A percentile compares a stretch with the other conserved stretches of the same genome.
Conservation (phyloP, 441 rosid species). For the Viola pubescens region DNA sequence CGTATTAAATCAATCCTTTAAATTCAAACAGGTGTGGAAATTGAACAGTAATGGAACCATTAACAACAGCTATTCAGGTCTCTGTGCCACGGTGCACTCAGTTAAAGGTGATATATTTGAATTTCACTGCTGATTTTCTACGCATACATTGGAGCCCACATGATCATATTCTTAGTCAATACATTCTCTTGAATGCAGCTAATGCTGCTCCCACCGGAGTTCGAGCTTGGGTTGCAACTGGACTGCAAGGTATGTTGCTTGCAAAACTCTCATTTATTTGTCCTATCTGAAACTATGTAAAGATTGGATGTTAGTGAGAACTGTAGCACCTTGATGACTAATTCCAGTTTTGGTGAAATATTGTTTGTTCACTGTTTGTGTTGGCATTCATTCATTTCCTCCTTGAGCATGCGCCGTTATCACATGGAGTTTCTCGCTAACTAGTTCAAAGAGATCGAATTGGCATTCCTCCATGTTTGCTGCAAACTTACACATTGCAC, state of each 20-base stretch:
- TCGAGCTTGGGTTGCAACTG: conserved; percentile 85
- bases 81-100: conserved; percentile 52
- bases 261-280: neutral
- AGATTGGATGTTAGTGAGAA: neutral
- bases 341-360: neutral
- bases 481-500: no score
- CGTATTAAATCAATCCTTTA: conserved; percentile 2
- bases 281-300: neutral
- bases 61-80: conserved; percentile 66
- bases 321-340: neutral
- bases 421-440: no score
- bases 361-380: neutral
- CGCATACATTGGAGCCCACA: neutral
- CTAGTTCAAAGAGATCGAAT: no score
- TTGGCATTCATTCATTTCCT: neutral
- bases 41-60: conserved; percentile 53
- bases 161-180: neutral
- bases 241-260: conserved; percentile 57
- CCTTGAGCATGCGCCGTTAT: no score
- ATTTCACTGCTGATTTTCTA: conserved; percentile 2
- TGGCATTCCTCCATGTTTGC: no score
- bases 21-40: conserved; percentile 64
- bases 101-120: conserved; percentile 35
- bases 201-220: conserved; percentile 34
- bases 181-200: conserved; percentile 27